Percentiles rank a stretch among this genome's conserved stretches.
Evolutionary conservation across 192 early-diverging fungal species (phyloP).

Genomic region (Coemansia sp.): DNA sequence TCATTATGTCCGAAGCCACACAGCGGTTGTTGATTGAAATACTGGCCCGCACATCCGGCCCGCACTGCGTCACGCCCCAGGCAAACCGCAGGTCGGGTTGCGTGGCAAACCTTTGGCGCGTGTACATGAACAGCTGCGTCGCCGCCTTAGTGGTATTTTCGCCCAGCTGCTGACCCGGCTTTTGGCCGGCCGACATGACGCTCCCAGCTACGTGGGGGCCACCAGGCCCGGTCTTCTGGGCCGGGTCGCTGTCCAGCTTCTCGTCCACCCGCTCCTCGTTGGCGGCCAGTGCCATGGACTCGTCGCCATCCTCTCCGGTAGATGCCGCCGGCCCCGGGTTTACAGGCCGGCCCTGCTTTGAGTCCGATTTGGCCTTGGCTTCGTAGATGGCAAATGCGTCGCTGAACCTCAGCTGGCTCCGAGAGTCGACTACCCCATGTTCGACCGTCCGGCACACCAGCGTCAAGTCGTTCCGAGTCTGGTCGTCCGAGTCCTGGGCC

Average conservation of each 20-base stretch:
- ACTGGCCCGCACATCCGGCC: background rate
- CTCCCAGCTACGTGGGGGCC: too few species aligned
- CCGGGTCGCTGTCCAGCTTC: background rate
- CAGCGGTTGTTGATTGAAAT: constrained; percentile 1
- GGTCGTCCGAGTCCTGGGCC: background rate
- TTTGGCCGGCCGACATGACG: too few species aligned
- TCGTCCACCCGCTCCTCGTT: background rate
- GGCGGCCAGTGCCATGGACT: too few species aligned
- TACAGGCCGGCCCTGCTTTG: background rate
- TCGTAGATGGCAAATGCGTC: background rate
- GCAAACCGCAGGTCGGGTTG: constrained; percentile 5
- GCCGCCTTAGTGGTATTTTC: background rate
- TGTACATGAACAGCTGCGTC: constrained; percentile 3
- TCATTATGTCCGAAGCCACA: background rate
- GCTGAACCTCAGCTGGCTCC: background rate
- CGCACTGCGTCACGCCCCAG: constrained; percentile 5
- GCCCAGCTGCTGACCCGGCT: too few species aligned
- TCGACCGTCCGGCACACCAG: background rate
- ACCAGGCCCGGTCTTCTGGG: too few species aligned
- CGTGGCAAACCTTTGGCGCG: constrained; percentile 1
- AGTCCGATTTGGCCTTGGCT: background rate
- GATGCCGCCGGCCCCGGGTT: too few species aligned
- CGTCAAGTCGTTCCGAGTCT: background rate
- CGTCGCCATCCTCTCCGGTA: too few species aligned
- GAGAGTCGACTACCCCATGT: background rate